Base-by-base conservation (phyloP, 164 flowering plant genomes). In the Magnolia kwangsiensis region DNA sequence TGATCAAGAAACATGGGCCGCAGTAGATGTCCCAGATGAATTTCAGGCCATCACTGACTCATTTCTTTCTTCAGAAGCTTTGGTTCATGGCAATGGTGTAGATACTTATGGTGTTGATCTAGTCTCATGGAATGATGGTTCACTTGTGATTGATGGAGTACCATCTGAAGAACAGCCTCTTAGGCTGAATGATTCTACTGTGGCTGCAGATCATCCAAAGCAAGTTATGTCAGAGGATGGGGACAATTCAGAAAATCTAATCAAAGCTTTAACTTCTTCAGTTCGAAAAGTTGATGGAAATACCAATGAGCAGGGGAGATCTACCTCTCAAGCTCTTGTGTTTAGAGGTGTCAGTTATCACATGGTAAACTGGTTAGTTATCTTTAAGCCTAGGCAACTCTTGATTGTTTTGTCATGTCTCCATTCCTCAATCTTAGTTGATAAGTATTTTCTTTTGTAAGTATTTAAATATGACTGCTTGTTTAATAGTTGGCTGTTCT, bases 1-100 rank as follows among this genome's bases (percentile, higher is more conserved):
- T 84, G 99, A 96, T 80, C 99, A 96, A 81, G 99, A 96, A 87
- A 92, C 96, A 73, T 96, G 99, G 99, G 91, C 82, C 74, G 89
- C 92, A 81, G 88, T 96, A 3, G 99, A 96, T 84, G 92, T 94
- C 37, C 98, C 98, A 61, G 96, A 93, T 76, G 99, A 96, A 78
- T 96, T 92, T 84, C 99, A 94, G 85, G 84, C 87, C 69, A 93
- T 96, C 66, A 84, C 86, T 29, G 74, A 75, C 75, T 88, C 91
- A 31, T 51, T 89, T 61, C 80, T 86, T 78, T 79, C 72, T 79
- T 80, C 83, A 69, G 92, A 85, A 74, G 71, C 83, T 74, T n/a
- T 73, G 50, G 51, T 63, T 13, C 76, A 81, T 79, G 92, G 81
- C 20, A 75, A 76, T 50, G 59, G 23, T 8, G 80, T 74, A 61